A percentile compares a stretch with the other conserved stretches of the same genome.
Evolutionary conservation across 257 asterid genomes (phyloP).

Genomic region (Henckelia pumila): DNA sequence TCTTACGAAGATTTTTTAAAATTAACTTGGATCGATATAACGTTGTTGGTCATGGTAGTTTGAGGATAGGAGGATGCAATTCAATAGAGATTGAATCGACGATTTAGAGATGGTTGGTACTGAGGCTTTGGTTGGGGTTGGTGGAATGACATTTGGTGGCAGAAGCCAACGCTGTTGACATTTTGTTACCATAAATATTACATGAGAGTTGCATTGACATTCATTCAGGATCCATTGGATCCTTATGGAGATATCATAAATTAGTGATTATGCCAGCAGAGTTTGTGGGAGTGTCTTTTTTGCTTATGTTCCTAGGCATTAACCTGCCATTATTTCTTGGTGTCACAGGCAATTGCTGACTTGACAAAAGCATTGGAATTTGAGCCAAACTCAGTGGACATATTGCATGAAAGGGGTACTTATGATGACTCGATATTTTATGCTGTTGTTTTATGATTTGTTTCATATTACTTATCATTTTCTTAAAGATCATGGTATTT

Average conservation of each 20-base stretch:
- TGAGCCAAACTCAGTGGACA: constrained; percentile 73
- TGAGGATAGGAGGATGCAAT: neutral
- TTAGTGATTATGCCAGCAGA: neutral
- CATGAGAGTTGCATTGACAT: constrained; percentile 14
- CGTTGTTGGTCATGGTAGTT: neutral
- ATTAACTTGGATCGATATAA: constrained; percentile 1
- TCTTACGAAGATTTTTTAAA: constrained; percentile 1
- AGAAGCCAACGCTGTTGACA: neutral
- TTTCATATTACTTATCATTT: constrained; percentile 15
- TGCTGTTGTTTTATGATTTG: constrained; percentile 11
- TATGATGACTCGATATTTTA: constrained; percentile 14
- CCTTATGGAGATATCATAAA: constrained; percentile 1
- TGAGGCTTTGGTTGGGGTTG: constrained; percentile 9
- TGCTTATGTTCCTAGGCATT: constrained; percentile 9
- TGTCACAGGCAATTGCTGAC: constrained; percentile 92
- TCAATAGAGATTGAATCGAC: constrained; percentile 4
- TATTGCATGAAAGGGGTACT: constrained; percentile 95
- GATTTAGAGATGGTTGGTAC: constrained; percentile 14
- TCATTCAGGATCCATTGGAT: constrained; percentile 19
- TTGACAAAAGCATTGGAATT: constrained; percentile 91
- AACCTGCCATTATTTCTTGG: constrained; percentile 26
- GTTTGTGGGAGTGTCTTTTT: neutral
- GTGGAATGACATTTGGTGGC: neutral
- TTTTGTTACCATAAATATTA: constrained; percentile 19
- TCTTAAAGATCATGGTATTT: constrained; percentile 16